phyloP scores from a whole-genome alignment of 2,329 filamentous ascomycete species.

The Esteya vermicola region DNA sequence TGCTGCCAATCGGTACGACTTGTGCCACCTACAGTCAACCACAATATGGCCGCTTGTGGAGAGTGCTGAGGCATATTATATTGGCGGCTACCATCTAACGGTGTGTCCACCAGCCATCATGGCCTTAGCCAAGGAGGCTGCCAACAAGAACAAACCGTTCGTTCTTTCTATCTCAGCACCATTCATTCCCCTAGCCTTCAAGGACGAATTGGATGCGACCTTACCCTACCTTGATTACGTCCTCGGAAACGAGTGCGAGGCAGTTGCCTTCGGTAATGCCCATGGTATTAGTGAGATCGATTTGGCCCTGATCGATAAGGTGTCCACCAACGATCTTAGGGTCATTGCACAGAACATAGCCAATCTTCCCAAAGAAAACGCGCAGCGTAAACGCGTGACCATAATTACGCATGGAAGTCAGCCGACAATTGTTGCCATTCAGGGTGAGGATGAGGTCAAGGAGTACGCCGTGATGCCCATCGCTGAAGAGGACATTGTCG shows the following conservation, averaged over 20 bases:
- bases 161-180: slow-evolving; percentile 86
- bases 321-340: slow-evolving; percentile 44
- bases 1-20: slow-evolving; percentile 92
- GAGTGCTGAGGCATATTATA: slow-evolving; percentile 77
- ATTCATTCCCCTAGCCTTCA: slow-evolving; percentile 97
- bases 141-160: slow-evolving; percentile 78
- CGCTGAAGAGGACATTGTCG: slow-evolving; percentile 64
- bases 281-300: slow-evolving; percentile 48
- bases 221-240: slow-evolving; percentile 91
- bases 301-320: slow-evolving; percentile 44
- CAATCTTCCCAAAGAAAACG: slow-evolving; percentile 84
- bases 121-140: slow-evolving; percentile 83
- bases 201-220: slow-evolving; percentile 77
- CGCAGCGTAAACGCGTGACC: slow-evolving; percentile 65
- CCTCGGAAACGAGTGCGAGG: slow-evolving; percentile 95
- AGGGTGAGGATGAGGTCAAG: slow-evolving; percentile 55
- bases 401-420: slow-evolving; percentile 93
- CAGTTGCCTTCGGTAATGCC: slow-evolving; percentile 70
- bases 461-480: slow-evolving; percentile 75
- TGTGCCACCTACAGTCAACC: slow-evolving; percentile 82
- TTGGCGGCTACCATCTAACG: slow-evolving; percentile 95
- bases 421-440: slow-evolving; percentile 72
- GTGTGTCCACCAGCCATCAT: slow-evolving; percentile 85
- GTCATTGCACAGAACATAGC: slow-evolving; percentile 79
- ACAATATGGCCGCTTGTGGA: slow-evolving; percentile 88